A percentile compares a stretch with the other conserved stretches of the same genome.
Evolutionary conservation across 352 stramenopile species (phyloP).

Genomic region (Thraustochytrium sp.): DNA sequence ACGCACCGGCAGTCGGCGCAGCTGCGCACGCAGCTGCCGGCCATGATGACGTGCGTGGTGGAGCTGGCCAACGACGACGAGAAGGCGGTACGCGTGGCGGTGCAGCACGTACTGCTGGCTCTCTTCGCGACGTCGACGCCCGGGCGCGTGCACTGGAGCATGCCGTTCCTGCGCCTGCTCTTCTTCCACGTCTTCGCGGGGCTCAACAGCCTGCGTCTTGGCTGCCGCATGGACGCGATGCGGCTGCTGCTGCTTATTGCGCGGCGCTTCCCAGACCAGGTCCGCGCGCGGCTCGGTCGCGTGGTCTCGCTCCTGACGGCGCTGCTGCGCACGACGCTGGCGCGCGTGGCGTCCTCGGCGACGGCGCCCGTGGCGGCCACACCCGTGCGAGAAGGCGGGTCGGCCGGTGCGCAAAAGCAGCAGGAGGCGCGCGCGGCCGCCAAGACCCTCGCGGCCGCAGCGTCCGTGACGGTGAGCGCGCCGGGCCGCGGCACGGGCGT

Average conservation of each 20-base stretch:
- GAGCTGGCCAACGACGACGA: constrained; percentile 35
- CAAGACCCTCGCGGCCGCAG: not conserved
- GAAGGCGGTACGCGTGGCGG: constrained; percentile 1
- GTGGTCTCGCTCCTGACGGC: not conserved
- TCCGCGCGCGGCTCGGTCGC: not conserved
- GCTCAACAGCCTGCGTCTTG: constrained; percentile 15
- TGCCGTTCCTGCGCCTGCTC: not conserved
- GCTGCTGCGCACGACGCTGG: not conserved
- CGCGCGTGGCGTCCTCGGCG: not conserved
- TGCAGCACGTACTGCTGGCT: not conserved
- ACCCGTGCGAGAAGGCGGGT: not conserved
- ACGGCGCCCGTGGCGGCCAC: not conserved
- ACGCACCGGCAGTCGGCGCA: not conserved
- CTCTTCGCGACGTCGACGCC: not conserved
- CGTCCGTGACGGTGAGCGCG: not conserved
- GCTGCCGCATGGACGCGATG: constrained; percentile 6
- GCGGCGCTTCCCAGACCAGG: not conserved
- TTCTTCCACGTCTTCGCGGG: constrained; percentile 31
- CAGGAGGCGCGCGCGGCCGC: not conserved
- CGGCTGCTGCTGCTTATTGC: not conserved
- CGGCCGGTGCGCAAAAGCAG: no score
- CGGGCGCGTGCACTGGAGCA: not conserved
- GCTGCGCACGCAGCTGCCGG: not conserved
- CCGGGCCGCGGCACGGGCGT: not conserved
- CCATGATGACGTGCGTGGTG: constrained; percentile 1